Evolutionary conservation across 768 basidiomycete species (phyloP).

Genomic region (Lactarius sanguifluus): DNA sequence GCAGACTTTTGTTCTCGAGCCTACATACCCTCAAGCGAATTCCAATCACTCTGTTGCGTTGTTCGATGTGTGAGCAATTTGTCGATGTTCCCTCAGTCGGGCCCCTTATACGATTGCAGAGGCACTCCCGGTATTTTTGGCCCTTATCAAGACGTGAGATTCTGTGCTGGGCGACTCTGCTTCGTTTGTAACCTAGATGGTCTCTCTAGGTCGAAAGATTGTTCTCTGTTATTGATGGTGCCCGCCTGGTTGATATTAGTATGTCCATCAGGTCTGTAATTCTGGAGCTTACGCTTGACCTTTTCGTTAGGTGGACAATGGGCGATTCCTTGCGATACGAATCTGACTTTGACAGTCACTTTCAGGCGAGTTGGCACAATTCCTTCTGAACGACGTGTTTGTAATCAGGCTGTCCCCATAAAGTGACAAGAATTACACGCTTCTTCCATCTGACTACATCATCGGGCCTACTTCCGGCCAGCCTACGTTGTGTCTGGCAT

Average conservation of each 20-base stretch:
- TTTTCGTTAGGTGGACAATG: constrained; percentile 57
- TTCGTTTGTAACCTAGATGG: constrained; percentile 8
- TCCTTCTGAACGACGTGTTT: not conserved
- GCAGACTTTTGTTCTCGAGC: constrained; percentile 47
- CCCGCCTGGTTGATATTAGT: constrained; percentile 68
- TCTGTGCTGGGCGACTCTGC: not conserved
- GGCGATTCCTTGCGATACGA: constrained; percentile 70
- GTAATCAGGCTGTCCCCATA: not conserved
- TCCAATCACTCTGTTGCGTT: constrained; percentile 62
- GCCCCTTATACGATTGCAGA: constrained; percentile 38
- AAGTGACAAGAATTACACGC: constrained; percentile 53
- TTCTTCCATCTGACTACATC: constrained; percentile 75
- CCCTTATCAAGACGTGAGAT: constrained; percentile 70
- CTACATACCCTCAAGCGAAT: constrained; percentile 62
- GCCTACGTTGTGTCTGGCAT: constrained; percentile 67
- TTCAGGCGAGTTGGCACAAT: constrained; percentile 55
- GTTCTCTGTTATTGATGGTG: constrained; percentile 56
- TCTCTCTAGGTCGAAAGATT: constrained; percentile 59
- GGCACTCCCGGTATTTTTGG: constrained; percentile 73
- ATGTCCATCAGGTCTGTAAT: constrained; percentile 29
- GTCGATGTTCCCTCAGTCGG: not conserved
- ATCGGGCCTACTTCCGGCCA: constrained; percentile 67
- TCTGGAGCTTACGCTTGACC: not conserved
- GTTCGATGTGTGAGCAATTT: constrained; percentile 62
- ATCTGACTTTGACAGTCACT: constrained; percentile 57